Evolutionary conservation across 2,329 filamentous ascomycete species (phyloP).

Genomic region (Sporothrix protearum): DNA sequence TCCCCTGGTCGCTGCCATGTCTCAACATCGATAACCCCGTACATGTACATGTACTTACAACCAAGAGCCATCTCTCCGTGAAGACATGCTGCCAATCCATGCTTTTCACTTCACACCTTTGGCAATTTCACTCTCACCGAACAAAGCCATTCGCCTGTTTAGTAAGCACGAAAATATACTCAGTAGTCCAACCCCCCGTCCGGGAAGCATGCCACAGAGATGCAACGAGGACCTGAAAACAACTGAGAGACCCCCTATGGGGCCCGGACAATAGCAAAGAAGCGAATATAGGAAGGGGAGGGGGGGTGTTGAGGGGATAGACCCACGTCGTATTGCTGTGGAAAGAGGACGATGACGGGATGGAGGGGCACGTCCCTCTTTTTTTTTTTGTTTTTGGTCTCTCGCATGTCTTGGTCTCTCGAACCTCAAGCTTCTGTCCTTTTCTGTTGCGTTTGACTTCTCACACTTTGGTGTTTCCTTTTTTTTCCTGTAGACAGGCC

Average conservation of each 20-base stretch:
- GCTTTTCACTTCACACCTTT: not conserved
- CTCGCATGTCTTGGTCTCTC: not conserved
- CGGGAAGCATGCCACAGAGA: not conserved
- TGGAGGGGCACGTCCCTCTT: not conserved
- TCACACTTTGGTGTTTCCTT: not conserved
- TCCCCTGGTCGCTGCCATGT: not conserved
- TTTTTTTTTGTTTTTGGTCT: too few species aligned
- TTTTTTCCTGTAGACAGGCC: not conserved
- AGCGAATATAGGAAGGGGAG: constrained; percentile 14
- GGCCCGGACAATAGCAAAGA: not conserved
- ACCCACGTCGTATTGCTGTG: not conserved
- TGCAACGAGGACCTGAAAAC: not conserved
- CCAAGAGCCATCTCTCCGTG: too few species aligned
- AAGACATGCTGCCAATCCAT: not conserved
- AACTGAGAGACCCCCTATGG: not conserved
- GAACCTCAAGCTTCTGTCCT: not conserved
- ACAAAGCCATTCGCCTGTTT: not conserved
- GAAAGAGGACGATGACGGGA: not conserved
- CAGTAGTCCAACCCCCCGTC: too few species aligned
- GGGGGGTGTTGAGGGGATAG: too few species aligned
- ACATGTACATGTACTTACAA: too few species aligned
- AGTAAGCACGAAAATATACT: not conserved
- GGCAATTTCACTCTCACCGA: not conserved
- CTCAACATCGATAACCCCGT: not conserved
- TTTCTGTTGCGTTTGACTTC: not conserved